phyloP scores from a whole-genome alignment of 441 rosid genomes.

The Corymbia calophylla region DNA sequence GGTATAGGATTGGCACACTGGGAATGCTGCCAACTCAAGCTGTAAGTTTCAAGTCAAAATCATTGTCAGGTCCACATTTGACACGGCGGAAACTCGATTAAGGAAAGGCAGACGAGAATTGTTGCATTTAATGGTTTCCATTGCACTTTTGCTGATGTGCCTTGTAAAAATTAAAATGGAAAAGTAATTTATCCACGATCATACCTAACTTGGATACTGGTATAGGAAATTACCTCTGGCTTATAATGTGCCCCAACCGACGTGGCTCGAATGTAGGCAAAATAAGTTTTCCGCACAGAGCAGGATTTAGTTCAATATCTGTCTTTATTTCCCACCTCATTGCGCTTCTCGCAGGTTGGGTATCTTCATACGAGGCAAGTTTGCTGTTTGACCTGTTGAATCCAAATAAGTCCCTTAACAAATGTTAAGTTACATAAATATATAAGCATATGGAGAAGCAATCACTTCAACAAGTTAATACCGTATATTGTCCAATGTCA shows the following conservation, averaged over 20 bases:
- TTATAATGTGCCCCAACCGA: not conserved
- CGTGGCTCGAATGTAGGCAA: not conserved
- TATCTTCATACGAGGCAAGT: not conserved
- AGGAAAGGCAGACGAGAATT: not conserved
- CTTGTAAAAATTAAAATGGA: not conserved
- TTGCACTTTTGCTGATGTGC: not conserved
- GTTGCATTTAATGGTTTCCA: not conserved
- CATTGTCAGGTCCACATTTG: not conserved
- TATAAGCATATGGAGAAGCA: not conserved
- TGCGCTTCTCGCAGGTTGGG: not conserved
- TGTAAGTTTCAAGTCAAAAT: not conserved
- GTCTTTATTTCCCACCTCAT: not conserved
- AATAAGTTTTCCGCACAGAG: not conserved
- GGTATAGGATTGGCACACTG: not conserved
- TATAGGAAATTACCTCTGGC: not conserved
- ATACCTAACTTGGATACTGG: not conserved
- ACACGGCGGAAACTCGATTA: not conserved
- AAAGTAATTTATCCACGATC: not conserved
- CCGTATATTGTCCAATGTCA: not conserved
- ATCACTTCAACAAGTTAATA: not conserved
- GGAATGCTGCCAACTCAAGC: not conserved
- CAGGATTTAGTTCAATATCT: not conserved
- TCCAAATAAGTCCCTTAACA: not conserved
- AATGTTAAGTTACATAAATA: not conserved
- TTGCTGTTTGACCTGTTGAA: not conserved